Evolutionary conservation across 176 grass and related monocot species (phyloP), one percentile per base, ranked within the genome.

Genomic region (Metroxylon sagu): DNA sequence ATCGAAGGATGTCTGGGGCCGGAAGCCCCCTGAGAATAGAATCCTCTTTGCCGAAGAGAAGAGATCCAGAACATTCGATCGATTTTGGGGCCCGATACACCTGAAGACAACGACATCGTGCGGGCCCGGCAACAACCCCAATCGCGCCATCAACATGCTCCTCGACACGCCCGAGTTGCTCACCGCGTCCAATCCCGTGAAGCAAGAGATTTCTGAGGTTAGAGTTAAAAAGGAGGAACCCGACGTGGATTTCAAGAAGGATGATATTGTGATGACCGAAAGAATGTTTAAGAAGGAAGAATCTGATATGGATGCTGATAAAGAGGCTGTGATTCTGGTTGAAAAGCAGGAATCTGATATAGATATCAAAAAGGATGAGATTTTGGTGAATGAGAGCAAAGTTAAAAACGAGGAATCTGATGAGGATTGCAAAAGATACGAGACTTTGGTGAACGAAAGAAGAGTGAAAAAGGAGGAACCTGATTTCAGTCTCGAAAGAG

Each of bases 91-190:
- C 59, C 67, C 0, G 56, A 4, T 12, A 21, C 76, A 67, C 14
- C 67, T 12, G 71, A 74, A 65, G 19, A n/a, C n/a, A n/a, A 18
- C 4, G 25, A 66, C 64, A 58, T 89, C 52, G 15, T 86, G 16
- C 57, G 74, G 64, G 86, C 83, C 67, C 53, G 90, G 90, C 10
- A 73, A 79, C 52, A 84, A 95, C 60, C 17, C 74, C 17, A 65
- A 81, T 50, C 83, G 86, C 26, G 77, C 80, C 53, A 71, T 95
- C 73, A 87, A 89, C 72, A 71, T 67, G n/a, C 71, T 95, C 30
- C 83, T 95, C 50, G 83, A 89, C 50, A 52, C 21, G 5, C 67
- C 51, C 5, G 30, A 7, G 5, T 31, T 7, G 30, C 30, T 6
- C 19, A 29, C 3, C 25, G 30, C 5, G 0, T 18, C 26, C 0